A percentile compares a stretch with the other conserved stretches of the same genome.
Evolutionary conservation across 2,329 filamentous ascomycete genomes (phyloP).

Genomic region (Neonectria sp.): DNA sequence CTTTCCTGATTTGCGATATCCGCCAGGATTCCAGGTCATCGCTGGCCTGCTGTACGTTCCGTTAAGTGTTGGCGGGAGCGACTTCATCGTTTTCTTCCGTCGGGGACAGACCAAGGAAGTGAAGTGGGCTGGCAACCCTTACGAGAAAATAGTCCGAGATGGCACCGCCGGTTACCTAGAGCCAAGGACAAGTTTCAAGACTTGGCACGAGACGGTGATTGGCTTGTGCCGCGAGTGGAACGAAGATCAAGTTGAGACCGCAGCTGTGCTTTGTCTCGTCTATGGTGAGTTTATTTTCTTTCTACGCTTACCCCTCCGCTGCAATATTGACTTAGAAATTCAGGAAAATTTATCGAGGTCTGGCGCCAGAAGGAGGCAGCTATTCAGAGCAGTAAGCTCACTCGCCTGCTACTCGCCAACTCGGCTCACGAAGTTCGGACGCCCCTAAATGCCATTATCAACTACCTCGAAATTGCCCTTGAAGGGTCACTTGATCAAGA

Average conservation of each 20-base stretch:
- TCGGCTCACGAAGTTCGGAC: constrained; percentile 94
- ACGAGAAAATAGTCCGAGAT: constrained; percentile 82
- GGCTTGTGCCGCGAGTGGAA: constrained; percentile 91
- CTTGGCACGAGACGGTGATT: constrained; percentile 85
- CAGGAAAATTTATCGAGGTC: constrained; percentile 86
- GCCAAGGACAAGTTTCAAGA: constrained; percentile 83
- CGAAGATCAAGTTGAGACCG: constrained; percentile 90
- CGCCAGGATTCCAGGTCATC: constrained; percentile 83
- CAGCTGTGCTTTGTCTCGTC: constrained; percentile 87
- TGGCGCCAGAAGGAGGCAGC: constrained; percentile 93
- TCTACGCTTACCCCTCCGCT: neutral
- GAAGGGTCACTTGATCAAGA: constrained; percentile 86
- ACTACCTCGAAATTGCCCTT: constrained; percentile 91
- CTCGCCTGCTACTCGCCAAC: constrained; percentile 84
- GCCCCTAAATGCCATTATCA: constrained; percentile 93
- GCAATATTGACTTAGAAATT: neutral
- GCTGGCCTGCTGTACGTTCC: constrained; percentile 88
- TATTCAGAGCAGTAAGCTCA: constrained; percentile 85
- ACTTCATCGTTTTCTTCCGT: constrained; percentile 95
- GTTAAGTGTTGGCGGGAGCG: constrained; percentile 79
- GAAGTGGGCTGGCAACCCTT: constrained; percentile 90
- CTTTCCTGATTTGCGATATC: constrained; percentile 86
- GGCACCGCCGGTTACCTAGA: constrained; percentile 83
- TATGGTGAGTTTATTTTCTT: constrained; percentile 72
- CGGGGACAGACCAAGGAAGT: constrained; percentile 81